Evolutionary conservation across 768 basidiomycete genomes (phyloP).

Genomic region (Lactarius quietus): DNA sequence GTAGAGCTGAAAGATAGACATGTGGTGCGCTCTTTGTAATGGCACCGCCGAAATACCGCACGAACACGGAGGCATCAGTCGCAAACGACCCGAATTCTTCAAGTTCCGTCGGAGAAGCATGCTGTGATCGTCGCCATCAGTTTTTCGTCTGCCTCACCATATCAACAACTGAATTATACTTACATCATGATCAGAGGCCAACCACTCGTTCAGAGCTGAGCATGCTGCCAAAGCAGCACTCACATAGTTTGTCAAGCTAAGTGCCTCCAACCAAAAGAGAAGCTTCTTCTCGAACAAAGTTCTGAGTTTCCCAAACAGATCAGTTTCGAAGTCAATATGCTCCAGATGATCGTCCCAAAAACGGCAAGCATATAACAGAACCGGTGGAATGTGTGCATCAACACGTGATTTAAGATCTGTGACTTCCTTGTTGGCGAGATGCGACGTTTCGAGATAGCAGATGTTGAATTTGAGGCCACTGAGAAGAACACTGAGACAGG

Average conservation of each 20-base stretch:
- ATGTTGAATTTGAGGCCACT: background rate
- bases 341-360: conserved; percentile 4
- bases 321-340: background rate
- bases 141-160: background rate
- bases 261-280: conserved; percentile 4
- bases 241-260: background rate
- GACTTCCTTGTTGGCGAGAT: background rate
- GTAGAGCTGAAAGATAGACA: background rate
- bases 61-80: background rate
- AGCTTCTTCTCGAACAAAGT: background rate
- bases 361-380: background rate
- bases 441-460: background rate
- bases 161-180: background rate
- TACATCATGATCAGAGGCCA: background rate
- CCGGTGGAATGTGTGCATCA: background rate
- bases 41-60: background rate
- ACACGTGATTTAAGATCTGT: background rate
- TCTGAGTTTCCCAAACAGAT: background rate
- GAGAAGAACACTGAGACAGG: background rate
- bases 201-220: background rate
- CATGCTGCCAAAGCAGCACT: background rate
- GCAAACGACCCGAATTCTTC: background rate
- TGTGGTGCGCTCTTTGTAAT: background rate
- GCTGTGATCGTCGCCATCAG: background rate
- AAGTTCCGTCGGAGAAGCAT: background rate